A percentile compares a stretch with the other conserved stretches of the same genome.
phyloP scores from a whole-genome alignment of 768 basidiomycete species.

The Psilocybe tampanensis region DNA sequence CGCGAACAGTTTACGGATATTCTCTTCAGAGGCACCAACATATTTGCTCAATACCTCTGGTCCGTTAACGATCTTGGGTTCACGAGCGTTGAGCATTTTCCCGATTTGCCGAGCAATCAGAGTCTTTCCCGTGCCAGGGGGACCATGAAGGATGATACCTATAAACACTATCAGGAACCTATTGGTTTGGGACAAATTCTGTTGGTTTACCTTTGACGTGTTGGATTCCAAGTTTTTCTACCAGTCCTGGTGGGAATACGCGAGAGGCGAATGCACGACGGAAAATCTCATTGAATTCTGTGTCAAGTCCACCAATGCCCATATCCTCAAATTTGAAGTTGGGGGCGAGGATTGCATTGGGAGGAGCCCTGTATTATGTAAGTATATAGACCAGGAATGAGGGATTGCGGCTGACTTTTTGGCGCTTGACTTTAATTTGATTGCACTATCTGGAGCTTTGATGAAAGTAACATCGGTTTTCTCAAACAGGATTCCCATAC shows the following conservation, averaged over 20 bases:
- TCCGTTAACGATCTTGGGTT: slow-evolving; percentile 98
- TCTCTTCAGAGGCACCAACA: slow-evolving; percentile 97
- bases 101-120: slow-evolving; percentile 98
- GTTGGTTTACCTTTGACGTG: slow-evolving; percentile 87
- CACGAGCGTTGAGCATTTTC: slow-evolving; percentile 97
- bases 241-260: slow-evolving; percentile 96
- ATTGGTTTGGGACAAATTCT: not conserved
- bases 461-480: slow-evolving; percentile 91
- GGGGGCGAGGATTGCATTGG: slow-evolving; percentile 94
- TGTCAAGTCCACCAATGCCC: slow-evolving; percentile 98
- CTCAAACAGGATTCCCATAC: slow-evolving; percentile 81
- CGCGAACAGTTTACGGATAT: slow-evolving; percentile 95
- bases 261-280: slow-evolving; percentile 97
- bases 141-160: slow-evolving; percentile 95
- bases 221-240: slow-evolving; percentile 97
- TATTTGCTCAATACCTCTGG: slow-evolving; percentile 98
- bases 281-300: slow-evolving; percentile 95
- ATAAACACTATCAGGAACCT: not conserved
- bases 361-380: slow-evolving; percentile 60
- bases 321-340: slow-evolving; percentile 99
- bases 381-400: slow-evolving; percentile 2
- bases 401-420: slow-evolving; percentile 72
- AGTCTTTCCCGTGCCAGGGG: slow-evolving; percentile 98
- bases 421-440: slow-evolving; percentile 90
- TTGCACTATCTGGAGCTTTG: slow-evolving; percentile 77